Percentiles rank a stretch among this genome's conserved stretches.
These are phyloP conservation scores for Moelleriella libera DNA, from an alignment of 2,329 filamentous ascomycete species.

Conservation along the genomic window DNA sequence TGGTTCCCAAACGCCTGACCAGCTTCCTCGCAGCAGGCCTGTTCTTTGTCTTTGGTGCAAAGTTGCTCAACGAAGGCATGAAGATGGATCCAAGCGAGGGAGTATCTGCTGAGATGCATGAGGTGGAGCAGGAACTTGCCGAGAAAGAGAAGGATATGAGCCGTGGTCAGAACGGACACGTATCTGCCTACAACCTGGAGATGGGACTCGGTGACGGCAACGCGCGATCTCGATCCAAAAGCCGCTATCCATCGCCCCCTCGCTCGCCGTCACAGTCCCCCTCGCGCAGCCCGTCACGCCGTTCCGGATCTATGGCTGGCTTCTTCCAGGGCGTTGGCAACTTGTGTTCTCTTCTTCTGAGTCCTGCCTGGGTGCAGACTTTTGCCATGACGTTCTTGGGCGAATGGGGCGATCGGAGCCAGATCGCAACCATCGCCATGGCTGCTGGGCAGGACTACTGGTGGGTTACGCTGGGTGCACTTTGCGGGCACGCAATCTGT, in stretches of 20 bases:
- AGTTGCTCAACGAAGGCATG: conserved; percentile 73
- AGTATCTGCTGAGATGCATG: conserved; percentile 92
- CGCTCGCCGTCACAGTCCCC: conserved; percentile 70
- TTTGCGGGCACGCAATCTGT: conserved; percentile 76
- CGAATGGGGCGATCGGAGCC: conserved; percentile 94
- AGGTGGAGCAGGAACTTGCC: conserved; percentile 85
- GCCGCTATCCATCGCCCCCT: conserved; percentile 65
- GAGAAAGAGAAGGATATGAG: conserved; percentile 77
- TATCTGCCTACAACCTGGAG: conserved; percentile 62
- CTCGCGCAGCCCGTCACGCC: conserved; percentile 42
- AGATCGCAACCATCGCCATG: conserved; percentile 98
- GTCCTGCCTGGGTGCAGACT: conserved; percentile 95
- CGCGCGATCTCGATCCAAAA: conserved; percentile 58
- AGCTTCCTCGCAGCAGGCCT: conserved; percentile 73
- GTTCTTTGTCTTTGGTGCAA: conserved; percentile 80
- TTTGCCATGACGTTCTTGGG: conserved; percentile 98
- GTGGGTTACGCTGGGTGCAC: conserved; percentile 90
- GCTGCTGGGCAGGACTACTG: conserved; percentile 96
- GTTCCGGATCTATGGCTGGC: conserved; percentile 21
- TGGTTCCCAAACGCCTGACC: conserved; percentile 84
- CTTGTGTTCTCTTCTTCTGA: conserved; percentile 73
- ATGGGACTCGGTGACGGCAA: conserved; percentile 60
- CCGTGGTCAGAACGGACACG: conserved; percentile 36
- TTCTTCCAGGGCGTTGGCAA: conserved; percentile 60
- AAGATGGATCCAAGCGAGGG: conserved; percentile 83